These are phyloP conservation scores for Melaleuca alternifolia DNA, from an alignment of 345 rosid species.

Conservation along the genomic window DNA sequence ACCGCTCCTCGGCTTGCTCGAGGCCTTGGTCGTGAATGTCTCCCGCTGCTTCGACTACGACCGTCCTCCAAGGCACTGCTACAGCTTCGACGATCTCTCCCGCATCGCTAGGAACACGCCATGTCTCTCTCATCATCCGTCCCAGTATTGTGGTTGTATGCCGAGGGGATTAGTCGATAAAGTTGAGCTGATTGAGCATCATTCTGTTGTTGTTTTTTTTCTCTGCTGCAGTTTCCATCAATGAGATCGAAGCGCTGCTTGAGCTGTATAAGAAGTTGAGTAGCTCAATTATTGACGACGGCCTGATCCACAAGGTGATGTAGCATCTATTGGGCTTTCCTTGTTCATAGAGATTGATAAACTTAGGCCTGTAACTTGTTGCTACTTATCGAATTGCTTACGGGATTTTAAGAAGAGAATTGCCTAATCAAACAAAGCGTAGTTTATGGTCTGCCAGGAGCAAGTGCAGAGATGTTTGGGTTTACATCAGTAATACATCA, in stretches of 20 bases:
- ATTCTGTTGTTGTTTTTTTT: background rate
- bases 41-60: constrained; percentile 22
- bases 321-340: background rate
- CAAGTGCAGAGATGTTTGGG: background rate
- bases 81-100: constrained; percentile 17
- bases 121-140: background rate
- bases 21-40: constrained; percentile 11
- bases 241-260: constrained; percentile 53
- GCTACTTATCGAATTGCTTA: background rate
- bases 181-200: background rate
- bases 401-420: background rate
- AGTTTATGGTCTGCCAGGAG: background rate
- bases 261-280: constrained; percentile 52
- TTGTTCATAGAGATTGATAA: background rate
- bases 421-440: background rate
- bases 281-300: constrained; percentile 50
- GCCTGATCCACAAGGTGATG: constrained; percentile 48
- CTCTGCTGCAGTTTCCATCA: constrained; percentile 40
- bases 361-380: background rate
- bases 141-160: background rate
- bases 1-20: constrained; percentile 14
- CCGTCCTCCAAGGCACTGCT: constrained; percentile 5
- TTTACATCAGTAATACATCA: background rate
- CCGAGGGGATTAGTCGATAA: background rate
- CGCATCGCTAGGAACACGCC: constrained; percentile 14